Evolutionary conservation across 495 filamentous ascomycete genomes (phyloP).

Genomic region (Penicillium odoratum): DNA sequence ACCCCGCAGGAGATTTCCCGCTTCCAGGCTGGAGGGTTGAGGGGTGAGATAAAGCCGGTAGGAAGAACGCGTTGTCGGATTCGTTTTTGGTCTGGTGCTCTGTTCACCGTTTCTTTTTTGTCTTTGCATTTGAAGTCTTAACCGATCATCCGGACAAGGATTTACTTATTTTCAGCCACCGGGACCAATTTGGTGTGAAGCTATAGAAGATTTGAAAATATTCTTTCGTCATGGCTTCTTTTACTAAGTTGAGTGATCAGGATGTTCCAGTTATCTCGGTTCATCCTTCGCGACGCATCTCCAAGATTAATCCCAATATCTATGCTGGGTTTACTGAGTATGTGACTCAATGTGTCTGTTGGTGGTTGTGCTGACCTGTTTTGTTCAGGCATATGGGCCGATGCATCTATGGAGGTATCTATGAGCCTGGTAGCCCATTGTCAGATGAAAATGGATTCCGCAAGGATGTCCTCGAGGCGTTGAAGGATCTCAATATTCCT

Average conservation of each 20-base stretch:
- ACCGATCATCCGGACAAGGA: neutral
- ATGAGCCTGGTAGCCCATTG: constrained; percentile 69
- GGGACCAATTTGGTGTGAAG: neutral
- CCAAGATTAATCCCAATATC: constrained; percentile 70
- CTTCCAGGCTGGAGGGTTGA: constrained; percentile 9
- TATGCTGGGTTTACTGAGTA: constrained; percentile 79
- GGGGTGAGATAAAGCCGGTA: constrained; percentile 7
- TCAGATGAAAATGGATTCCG: constrained; percentile 74
- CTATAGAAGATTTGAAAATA: neutral
- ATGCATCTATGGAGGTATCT: constrained; percentile 84
- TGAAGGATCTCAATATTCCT: constrained; percentile 69
- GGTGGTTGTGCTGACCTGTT: neutral
- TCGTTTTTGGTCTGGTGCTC: constrained; percentile 1
- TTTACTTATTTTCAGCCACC: constrained; percentile 15
- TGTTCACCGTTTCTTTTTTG: constrained; percentile 3
- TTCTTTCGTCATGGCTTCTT: constrained; percentile 58
- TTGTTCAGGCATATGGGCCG: constrained; percentile 70
- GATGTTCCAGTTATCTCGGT: constrained; percentile 61
- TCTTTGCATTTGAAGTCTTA: constrained; percentile 1
- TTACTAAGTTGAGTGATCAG: constrained; percentile 60
- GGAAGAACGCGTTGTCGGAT: neutral
- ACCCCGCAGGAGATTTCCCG: constrained; percentile 34
- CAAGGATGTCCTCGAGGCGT: constrained; percentile 68
- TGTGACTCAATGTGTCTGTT: constrained; percentile 5
- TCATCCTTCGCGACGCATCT: constrained; percentile 58